A percentile compares a stretch with the other conserved stretches of the same genome.
Evolutionary conservation across 163 green algal species (phyloP).

Genomic region (Scenedesmus sp.): DNA sequence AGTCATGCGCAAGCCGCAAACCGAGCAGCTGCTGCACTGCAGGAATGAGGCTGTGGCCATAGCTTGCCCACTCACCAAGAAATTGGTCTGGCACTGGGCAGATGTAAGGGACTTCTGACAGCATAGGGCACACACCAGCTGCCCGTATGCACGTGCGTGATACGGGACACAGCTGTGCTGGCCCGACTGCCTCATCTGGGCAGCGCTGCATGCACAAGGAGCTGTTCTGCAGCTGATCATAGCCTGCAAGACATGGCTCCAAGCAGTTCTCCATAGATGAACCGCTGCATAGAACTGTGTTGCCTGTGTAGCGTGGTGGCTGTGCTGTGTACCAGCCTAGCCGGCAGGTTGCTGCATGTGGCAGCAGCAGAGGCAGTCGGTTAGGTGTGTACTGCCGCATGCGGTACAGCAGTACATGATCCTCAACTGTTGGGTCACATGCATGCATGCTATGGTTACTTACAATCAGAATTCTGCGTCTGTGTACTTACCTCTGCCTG

Average conservation of each 20-base stretch:
- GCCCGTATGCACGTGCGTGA: slow-evolving; percentile 26
- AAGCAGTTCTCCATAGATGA: slow-evolving; percentile 1
- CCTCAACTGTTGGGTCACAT: not conserved
- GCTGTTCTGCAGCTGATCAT: slow-evolving; percentile 26
- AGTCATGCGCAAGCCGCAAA: too few relatives aligned
- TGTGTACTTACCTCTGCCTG: not conserved
- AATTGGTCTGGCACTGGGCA: slow-evolving; percentile 27
- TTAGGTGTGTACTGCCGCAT: not conserved
- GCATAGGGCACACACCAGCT: slow-evolving; percentile 9
- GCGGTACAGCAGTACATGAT: not conserved
- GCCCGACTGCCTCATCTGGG: slow-evolving; percentile 22
- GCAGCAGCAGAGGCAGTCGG: not conserved
- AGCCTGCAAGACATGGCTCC: slow-evolving; percentile 32
- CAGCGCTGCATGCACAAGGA: slow-evolving; percentile 34
- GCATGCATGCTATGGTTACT: not conserved
- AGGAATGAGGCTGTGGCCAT: not conserved
- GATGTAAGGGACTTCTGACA: slow-evolving; percentile 18
- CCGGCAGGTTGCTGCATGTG: slow-evolving; percentile 17
- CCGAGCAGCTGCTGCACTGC: not conserved
- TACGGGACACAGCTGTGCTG: slow-evolving; percentile 6
- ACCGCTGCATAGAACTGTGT: slow-evolving; percentile 35
- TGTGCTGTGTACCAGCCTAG: slow-evolving; percentile 23
- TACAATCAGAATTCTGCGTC: not conserved
- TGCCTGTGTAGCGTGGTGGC: not conserved
- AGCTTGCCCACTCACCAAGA: not conserved